phyloP scores from a whole-genome alignment of 805 yeast genomes.

The Komagataella pseudopastoris region DNA sequence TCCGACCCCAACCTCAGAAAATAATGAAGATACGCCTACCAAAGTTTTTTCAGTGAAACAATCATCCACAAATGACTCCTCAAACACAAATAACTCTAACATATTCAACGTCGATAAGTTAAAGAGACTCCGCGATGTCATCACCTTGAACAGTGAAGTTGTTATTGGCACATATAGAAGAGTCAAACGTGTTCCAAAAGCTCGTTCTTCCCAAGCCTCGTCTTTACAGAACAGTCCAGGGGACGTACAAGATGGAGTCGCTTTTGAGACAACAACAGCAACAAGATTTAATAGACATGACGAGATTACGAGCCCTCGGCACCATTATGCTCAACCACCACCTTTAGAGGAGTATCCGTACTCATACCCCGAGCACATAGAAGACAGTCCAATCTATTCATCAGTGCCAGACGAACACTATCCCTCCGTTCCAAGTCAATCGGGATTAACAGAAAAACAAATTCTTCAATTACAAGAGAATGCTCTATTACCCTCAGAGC shows the following conservation, averaged over 20 bases:
- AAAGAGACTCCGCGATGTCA: slow-evolving; percentile 62
- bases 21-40: neutral
- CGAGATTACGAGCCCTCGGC: neutral
- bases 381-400: neutral
- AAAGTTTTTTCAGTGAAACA: neutral
- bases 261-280: slow-evolving; percentile 6
- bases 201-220: slow-evolving; percentile 2
- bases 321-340: neutral
- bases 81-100: slow-evolving; percentile 5
- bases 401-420: neutral
- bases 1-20: neutral
- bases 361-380: neutral
- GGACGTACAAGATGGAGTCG: slow-evolving; percentile 5
- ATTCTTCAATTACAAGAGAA: slow-evolving; percentile 37
- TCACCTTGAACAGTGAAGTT: slow-evolving; percentile 71
- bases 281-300: slow-evolving; percentile 2
- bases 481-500: slow-evolving; percentile 51
- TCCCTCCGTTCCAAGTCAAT: slow-evolving; percentile 1
- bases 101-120: slow-evolving; percentile 71
- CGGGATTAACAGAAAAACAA: slow-evolving; percentile 26
- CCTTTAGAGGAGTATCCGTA: neutral
- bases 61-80: slow-evolving; percentile 1
- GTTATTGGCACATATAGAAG: slow-evolving; percentile 68
- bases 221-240: neutral
- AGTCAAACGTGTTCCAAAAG: slow-evolving; percentile 13